Evolutionary conservation across 805 yeast genomes (phyloP), one percentile per base, ranked within the genome.

Genomic region (Nadsonia fulvescens): DNA sequence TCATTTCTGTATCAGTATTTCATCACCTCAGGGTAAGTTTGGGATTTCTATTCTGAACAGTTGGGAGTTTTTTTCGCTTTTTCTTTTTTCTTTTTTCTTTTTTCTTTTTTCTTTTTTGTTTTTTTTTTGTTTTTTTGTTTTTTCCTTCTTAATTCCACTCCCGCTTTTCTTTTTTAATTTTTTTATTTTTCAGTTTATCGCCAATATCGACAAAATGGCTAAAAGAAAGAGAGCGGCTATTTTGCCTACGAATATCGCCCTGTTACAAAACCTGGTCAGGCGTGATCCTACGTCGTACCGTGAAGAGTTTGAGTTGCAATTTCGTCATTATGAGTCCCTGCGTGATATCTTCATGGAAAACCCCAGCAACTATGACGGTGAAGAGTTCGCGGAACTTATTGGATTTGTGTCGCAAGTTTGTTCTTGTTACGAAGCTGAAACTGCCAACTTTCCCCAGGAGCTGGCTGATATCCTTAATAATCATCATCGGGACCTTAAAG

Each of bases 371-470:
- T 49, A 61, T 4, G 64, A 69, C 15, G 63, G 64, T 32, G 71
- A 65, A 20, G 75, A 73, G 37, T 77, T 89, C 45, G 66, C 66
- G 6, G 96, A 83, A 37, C 57, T 83, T 33, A 70, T 89, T 29
- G 91, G 93, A 0, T 86, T 89, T 45, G 73, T 89, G 23, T 65
- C 93, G 10, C 95, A 93, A 23, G 94, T 89, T 25, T 79, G 93
- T 45, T 54, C 66, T 8, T 82, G 93, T 39, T 89, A 71, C 44
- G 93, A 95, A 5, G 68, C 73, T 34, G 93, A 86, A 38, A 86
- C 98, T 1, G 68, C 66, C 4, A 62, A 60, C 20, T 89, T 79
- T 44, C 95, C 98, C 1, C 61, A 65, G 10, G 96, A 86, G 43
- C 53, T 89, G 38, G 69, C 69, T 38, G 58, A 58, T 18, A 54